Percentiles rank a stretch among this genome's conserved stretches.
phyloP scores from a whole-genome alignment of 1,284 basidiomycete genomes.

The Mycosarcoma maydis region DNA sequence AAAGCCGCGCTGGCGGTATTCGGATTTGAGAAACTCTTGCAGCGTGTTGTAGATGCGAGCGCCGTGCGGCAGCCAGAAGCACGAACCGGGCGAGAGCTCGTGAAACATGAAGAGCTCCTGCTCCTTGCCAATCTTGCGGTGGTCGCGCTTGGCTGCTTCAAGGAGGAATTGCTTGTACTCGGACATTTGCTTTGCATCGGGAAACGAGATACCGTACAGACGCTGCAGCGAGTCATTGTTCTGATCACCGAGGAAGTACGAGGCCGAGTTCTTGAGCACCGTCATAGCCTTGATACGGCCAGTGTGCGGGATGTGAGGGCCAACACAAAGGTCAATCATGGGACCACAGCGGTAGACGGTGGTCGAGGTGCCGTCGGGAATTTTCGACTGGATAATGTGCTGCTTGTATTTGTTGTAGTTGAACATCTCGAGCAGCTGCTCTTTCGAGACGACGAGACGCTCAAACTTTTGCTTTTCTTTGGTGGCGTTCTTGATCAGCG shows the following conservation, averaged over 20 bases:
- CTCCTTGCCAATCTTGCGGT: constrained; percentile 80
- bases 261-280: constrained; percentile 82
- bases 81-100: constrained; percentile 91
- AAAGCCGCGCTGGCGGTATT: constrained; percentile 71
- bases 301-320: constrained; percentile 97
- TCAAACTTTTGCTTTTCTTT: constrained; percentile 99
- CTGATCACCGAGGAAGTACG: constrained; percentile 95
- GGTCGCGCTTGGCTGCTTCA: constrained; percentile 97
- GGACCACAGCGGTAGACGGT: constrained; percentile 99
- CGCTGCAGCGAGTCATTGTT: constrained; percentile 95
- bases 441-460: constrained; percentile 89
- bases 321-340: constrained; percentile 96
- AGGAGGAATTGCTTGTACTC: constrained; percentile 97
- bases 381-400: constrained; percentile 93
- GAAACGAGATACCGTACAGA: constrained; percentile 98
- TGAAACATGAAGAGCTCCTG: constrained; percentile 97
- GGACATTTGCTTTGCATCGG: constrained; percentile 91
- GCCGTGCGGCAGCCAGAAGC: constrained; percentile 97
- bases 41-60: constrained; percentile 97
- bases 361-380: constrained; percentile 94
- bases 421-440: constrained; percentile 96
- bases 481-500: constrained; percentile 83
- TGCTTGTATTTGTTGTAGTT: constrained; percentile 99
- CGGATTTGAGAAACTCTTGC: constrained; percentile 77
- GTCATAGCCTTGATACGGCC: constrained; percentile 85